Evolutionary conservation across 2,329 filamentous ascomycete genomes (phyloP), one percentile per base, ranked within the genome.

Genomic region (Dactylellina parvicollis): DNA sequence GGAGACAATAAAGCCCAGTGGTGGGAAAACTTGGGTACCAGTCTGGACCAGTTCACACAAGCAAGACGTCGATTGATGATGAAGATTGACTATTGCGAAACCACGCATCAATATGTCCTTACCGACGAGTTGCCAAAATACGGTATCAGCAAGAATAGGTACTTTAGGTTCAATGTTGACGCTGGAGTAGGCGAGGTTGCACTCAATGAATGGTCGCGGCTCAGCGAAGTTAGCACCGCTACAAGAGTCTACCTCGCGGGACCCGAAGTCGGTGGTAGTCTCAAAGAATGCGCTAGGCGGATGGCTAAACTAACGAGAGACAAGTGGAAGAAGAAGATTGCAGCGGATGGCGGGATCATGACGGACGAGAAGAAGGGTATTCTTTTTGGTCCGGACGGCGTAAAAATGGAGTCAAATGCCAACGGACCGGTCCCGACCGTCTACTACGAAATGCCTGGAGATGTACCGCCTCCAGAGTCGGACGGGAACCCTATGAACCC

Each of bases 81-180:
- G 49, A 98, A 99, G 81, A 96, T 99, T 73, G 95, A 99, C 80
- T 92, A 91, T 1, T 99, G 95, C 80, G 95, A 99, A 80, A 87
- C 87, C 75, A 96, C 91, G 1, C 95, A 99, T 80, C 88, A 92
- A 12, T 60, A 67, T 20, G 75, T 78, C 26, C 65, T 78, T 28
- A 76, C 75, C 44, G 75, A 75, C 0, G 73, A 75, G 22, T 50
- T 66, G 38, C 12, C 40, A 10, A 90, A 89, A 80, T 87, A 92
- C 26, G 87, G 89, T 20, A 91, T 97, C 74, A 93, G 90, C 77
- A 86, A 88, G 57, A 93, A 97, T 66, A 91, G 95, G 80, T 99
- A 99, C 83, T 96, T 92, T 80, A 90, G 94, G 5, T 84, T 97
- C 16, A 98, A 99, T 75, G 95, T 98, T 36, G 93, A 97, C 79